Evolutionary conservation across 228 moss, liverwort and hornwort species (phyloP).

Genomic region (Sphagnum fallax): DNA sequence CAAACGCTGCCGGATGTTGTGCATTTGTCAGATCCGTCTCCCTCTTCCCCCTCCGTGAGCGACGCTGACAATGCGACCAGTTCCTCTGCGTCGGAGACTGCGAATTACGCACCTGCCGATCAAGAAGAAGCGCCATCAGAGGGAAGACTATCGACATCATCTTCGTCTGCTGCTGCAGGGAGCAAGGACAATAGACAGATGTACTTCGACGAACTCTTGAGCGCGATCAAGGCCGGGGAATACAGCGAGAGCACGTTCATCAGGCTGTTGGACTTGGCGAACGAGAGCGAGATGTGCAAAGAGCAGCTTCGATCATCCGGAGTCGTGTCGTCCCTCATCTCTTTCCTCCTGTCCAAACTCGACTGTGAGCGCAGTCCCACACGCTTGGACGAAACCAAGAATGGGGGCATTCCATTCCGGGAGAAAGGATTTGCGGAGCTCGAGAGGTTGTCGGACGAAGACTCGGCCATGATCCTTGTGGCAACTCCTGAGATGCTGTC

Average conservation of each 20-base stretch:
- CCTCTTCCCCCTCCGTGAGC: slow-evolving; percentile 23
- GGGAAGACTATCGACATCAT: slow-evolving; percentile 18
- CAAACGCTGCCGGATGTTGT: slow-evolving; percentile 17
- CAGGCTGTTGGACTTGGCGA: slow-evolving; percentile 29
- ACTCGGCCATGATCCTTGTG: slow-evolving; percentile 21
- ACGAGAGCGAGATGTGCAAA: slow-evolving; percentile 14
- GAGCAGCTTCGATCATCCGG: slow-evolving; percentile 28
- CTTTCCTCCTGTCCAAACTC: slow-evolving; percentile 29
- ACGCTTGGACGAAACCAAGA: slow-evolving; percentile 3
- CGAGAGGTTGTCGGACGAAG: slow-evolving; percentile 38
- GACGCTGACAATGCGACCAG: slow-evolving; percentile 15
- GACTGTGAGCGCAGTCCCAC: background rate
- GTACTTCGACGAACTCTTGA: slow-evolving; percentile 48
- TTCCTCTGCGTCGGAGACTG: slow-evolving; percentile 15
- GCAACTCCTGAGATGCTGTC: slow-evolving; percentile 47
- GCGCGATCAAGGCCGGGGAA: slow-evolving; percentile 33
- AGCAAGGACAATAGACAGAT: slow-evolving; percentile 1
- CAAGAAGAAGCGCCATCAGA: slow-evolving; percentile 18
- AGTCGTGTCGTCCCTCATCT: slow-evolving; percentile 33
- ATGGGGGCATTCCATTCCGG: slow-evolving; percentile 17
- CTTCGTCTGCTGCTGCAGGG: background rate
- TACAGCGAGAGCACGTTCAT: slow-evolving; percentile 31
- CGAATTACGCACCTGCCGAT: slow-evolving; percentile 9
- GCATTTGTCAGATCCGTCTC: slow-evolving; percentile 7
- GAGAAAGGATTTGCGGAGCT: slow-evolving; percentile 39